Evolutionary conservation across 78 protist genomes (phyloP).

Genomic region (Bodo saltans): DNA sequence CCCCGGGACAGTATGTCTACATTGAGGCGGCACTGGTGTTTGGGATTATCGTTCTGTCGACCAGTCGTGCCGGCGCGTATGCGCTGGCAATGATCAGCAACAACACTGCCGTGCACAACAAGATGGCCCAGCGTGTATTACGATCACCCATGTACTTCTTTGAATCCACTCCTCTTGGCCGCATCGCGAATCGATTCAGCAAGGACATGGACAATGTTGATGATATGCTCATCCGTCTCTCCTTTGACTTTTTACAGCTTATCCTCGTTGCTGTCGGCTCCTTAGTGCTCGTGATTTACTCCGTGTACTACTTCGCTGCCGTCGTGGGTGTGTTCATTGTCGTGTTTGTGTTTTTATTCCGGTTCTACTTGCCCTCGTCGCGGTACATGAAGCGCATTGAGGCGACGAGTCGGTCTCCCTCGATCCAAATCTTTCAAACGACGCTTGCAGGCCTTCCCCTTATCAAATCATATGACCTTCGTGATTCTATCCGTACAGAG

Average conservation of each 20-base stretch:
- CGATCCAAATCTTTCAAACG: too few relatives aligned
- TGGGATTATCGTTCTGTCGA: neutral
- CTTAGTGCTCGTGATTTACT: neutral
- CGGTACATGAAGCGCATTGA: slow-evolving; percentile 1
- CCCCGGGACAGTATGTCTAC: neutral
- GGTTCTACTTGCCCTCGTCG: slow-evolving; percentile 19
- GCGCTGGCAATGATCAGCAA: too few relatives aligned
- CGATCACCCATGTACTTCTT: slow-evolving; percentile 42
- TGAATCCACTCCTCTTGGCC: slow-evolving; percentile 44
- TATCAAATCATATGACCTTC: too few relatives aligned
- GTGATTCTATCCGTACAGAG: too few relatives aligned
- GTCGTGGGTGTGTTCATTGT: too few relatives aligned
- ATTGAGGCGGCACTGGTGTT: too few relatives aligned
- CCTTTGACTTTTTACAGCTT: too few relatives aligned
- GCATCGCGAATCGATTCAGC: slow-evolving; percentile 21
- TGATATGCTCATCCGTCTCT: neutral
- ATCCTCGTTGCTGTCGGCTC: neutral
- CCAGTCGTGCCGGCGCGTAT: too few relatives aligned
- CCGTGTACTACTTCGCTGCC: neutral
- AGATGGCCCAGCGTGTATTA: neutral
- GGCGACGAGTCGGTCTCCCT: neutral
- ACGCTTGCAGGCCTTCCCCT: too few relatives aligned
- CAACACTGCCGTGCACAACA: slow-evolving; percentile 20
- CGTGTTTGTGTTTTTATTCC: too few relatives aligned
- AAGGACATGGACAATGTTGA: slow-evolving; percentile 45